Evolutionary conservation across 164 flowering plant species (phyloP).

Genomic region (Magnolia changhungtana): DNA sequence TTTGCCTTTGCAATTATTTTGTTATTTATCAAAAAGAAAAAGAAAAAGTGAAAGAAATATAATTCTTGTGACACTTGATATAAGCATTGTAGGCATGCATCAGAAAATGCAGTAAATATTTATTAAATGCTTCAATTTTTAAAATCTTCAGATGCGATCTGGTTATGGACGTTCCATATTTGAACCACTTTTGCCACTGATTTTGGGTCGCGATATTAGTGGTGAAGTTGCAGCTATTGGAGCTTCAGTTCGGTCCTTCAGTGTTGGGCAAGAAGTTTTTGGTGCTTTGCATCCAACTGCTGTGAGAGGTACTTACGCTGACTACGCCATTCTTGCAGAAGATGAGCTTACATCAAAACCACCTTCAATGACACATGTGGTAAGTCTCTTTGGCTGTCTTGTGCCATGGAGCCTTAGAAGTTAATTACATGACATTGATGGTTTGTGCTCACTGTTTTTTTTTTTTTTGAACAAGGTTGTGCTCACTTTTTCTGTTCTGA

Average conservation of each 20-base stretch:
- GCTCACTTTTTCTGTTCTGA: not conserved
- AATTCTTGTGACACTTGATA: not conserved
- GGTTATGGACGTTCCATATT: constrained; percentile 95
- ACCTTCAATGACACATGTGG: constrained; percentile 71
- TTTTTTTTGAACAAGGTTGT: not conserved
- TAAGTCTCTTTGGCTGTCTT: constrained; percentile 22
- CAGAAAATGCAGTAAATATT: not conserved
- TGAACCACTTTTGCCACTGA: constrained; percentile 74
- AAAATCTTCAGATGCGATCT: constrained; percentile 73
- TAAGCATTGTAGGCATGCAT: not conserved
- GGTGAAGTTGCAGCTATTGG: constrained; percentile 96
- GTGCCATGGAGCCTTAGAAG: not conserved
- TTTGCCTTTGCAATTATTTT: too few species aligned
- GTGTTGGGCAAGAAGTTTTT: constrained; percentile 87
- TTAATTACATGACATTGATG: not conserved
- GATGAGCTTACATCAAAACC: constrained; percentile 77
- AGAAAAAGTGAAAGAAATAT: not conserved
- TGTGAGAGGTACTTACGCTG: constrained; percentile 86
- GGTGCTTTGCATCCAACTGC: constrained; percentile 99
- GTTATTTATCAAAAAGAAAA: too few species aligned
- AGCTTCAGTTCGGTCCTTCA: constrained; percentile 54
- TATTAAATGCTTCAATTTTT: constrained; percentile 15
- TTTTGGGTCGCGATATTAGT: constrained; percentile 95
- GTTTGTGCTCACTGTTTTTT: not conserved
- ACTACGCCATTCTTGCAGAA: constrained; percentile 82